These are phyloP conservation scores for Monosporozyma solicola DNA, from an alignment of 805 yeast species.

Conservation along the genomic window DNA sequence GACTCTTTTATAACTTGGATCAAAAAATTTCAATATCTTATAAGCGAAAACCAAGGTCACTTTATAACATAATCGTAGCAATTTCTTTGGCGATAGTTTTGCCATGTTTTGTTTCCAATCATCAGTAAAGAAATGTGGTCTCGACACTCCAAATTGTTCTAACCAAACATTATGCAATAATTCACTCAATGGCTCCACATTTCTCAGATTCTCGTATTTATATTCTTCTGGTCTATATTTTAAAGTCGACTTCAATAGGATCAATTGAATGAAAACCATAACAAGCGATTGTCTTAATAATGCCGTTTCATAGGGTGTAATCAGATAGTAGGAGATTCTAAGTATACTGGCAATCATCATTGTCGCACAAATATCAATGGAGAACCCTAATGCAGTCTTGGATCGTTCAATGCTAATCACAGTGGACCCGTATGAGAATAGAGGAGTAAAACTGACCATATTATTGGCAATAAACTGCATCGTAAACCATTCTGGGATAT, in stretches of 20 bases:
- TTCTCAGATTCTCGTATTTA: constrained; percentile 31
- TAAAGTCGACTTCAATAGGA: constrained; percentile 56
- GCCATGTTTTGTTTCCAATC: constrained; percentile 24
- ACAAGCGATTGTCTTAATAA: constrained; percentile 68
- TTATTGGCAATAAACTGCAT: constrained; percentile 52
- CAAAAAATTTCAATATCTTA: constrained; percentile 51
- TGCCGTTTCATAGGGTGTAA: constrained; percentile 75
- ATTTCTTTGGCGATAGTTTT: constrained; percentile 17
- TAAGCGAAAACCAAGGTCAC: constrained; percentile 24
- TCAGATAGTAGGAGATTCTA: constrained; percentile 66
- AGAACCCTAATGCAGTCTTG: constrained; percentile 68
- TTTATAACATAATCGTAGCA: constrained; percentile 18
- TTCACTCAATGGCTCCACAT: constrained; percentile 26
- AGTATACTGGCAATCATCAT: constrained; percentile 73
- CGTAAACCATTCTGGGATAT: constrained; percentile 42
- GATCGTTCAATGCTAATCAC: constrained; percentile 55
- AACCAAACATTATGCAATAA: constrained; percentile 28
- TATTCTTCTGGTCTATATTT: constrained; percentile 43
- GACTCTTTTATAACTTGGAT: constrained; percentile 59
- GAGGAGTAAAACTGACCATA: constrained; percentile 70
- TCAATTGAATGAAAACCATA: constrained; percentile 74
- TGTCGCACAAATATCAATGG: constrained; percentile 87
- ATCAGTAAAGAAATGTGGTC: constrained; percentile 16
- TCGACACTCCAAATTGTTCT: constrained; percentile 19
- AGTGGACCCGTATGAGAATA: constrained; percentile 82